phyloP scores from a whole-genome alignment of 2,329 filamentous ascomycete genomes.

The Talaromyces rugulosus region DNA sequence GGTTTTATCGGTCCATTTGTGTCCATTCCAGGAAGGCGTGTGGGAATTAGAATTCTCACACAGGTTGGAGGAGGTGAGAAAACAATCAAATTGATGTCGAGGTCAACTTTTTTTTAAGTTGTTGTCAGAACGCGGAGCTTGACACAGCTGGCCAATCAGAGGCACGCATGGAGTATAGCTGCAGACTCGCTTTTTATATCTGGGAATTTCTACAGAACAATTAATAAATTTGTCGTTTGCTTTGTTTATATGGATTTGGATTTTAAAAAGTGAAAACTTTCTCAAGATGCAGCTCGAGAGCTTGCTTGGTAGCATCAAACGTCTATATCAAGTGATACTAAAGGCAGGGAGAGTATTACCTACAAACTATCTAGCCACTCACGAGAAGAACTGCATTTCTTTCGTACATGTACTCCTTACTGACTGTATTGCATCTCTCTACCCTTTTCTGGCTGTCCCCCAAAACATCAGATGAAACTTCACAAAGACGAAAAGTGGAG shows the following conservation, averaged over 20 bases:
- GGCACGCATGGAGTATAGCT: background rate
- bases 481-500: background rate
- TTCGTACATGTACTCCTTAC: background rate
- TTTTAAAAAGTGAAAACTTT: background rate
- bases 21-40: slow-evolving; percentile 30
- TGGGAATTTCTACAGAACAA: background rate
- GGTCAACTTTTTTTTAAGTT: background rate
- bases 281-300: background rate
- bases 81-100: background rate
- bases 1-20: slow-evolving; percentile 28
- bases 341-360: background rate
- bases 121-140: background rate
- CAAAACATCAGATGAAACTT: background rate
- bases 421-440: background rate
- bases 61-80: background rate
- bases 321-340: background rate
- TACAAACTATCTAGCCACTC: background rate
- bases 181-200: background rate
- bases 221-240: background rate
- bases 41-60: background rate
- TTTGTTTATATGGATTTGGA: background rate
- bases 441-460: no score
- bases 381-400: background rate
- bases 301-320: background rate
- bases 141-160: background rate